These are phyloP conservation scores for Aureobasidium sp. DNA, from an alignment of 2,329 filamentous ascomycete species.

Conservation along the genomic window DNA sequence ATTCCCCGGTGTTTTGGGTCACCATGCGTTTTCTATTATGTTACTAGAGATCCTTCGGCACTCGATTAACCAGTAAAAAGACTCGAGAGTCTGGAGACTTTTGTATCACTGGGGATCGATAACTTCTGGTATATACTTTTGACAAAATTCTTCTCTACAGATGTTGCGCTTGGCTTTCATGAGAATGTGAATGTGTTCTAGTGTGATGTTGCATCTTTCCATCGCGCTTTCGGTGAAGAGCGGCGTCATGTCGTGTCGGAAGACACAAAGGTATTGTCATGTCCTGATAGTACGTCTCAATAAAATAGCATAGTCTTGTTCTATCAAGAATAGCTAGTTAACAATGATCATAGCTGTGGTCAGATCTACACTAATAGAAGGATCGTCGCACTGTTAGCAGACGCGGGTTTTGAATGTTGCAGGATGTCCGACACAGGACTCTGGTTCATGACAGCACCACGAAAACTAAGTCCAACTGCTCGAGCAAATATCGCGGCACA, in stretches of 20 bases:
- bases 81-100: background rate
- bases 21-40: background rate
- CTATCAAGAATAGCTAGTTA: too few relatives aligned
- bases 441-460: background rate
- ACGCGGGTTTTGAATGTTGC: background rate
- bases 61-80: background rate
- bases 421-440: background rate
- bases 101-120: background rate
- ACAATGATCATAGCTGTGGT: too few relatives aligned
- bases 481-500: background rate
- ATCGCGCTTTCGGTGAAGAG: too few relatives aligned
- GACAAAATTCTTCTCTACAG: background rate
- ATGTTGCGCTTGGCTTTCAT: background rate
- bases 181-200: background rate
- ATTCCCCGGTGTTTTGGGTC: slow-evolving; percentile 7
- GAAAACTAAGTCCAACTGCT: background rate
- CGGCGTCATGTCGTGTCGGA: too few relatives aligned
- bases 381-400: background rate
- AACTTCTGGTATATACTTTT: background rate
- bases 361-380: too few relatives aligned
- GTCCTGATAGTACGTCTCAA: too few relatives aligned
- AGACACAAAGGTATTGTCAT: too few relatives aligned
- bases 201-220: too few relatives aligned
- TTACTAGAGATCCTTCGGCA: background rate
- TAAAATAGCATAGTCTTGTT: too few relatives aligned